A percentile compares a stretch with the other conserved stretches of the same genome.
Evolutionary conservation across 2,329 filamentous ascomycete genomes (phyloP).

Genomic region (Aspergillus piperis): DNA sequence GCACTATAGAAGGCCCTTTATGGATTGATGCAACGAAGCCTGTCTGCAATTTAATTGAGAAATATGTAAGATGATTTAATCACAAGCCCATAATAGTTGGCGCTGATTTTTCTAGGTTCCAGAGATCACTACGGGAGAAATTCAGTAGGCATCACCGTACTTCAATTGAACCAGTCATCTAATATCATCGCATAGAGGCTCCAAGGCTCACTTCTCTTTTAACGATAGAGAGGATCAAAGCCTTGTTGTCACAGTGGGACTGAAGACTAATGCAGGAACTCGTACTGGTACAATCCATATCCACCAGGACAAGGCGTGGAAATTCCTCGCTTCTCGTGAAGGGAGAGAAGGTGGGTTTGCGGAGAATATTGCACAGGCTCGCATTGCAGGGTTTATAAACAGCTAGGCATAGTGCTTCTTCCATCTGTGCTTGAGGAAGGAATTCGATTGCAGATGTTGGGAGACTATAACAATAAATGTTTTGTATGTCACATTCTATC

Average conservation of each 20-base stretch:
- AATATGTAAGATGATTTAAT: not conserved
- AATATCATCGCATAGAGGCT: not conserved
- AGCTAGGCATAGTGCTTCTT: not conserved
- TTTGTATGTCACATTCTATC: not conserved
- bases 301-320: not conserved
- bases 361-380: not conserved
- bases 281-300: not conserved
- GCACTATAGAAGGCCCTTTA: not conserved
- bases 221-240: not conserved
- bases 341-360: not conserved
- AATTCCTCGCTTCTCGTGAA: not conserved
- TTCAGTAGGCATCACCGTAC: not conserved
- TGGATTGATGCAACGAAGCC: not conserved
- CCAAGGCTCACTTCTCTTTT: not conserved
- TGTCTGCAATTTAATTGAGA: not conserved
- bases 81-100: not conserved
- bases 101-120: not conserved
- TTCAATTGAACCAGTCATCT: not conserved
- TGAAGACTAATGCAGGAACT: not conserved
- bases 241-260: not conserved
- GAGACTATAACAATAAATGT: not conserved
- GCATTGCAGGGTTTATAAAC: not conserved
- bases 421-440: not conserved
- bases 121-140: not conserved
- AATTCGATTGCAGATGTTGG: not conserved